Evolutionary conservation across 495 filamentous ascomycete genomes (phyloP), one percentile per base, ranked within the genome.

Genomic region (Aspergillus conjunctus): DNA sequence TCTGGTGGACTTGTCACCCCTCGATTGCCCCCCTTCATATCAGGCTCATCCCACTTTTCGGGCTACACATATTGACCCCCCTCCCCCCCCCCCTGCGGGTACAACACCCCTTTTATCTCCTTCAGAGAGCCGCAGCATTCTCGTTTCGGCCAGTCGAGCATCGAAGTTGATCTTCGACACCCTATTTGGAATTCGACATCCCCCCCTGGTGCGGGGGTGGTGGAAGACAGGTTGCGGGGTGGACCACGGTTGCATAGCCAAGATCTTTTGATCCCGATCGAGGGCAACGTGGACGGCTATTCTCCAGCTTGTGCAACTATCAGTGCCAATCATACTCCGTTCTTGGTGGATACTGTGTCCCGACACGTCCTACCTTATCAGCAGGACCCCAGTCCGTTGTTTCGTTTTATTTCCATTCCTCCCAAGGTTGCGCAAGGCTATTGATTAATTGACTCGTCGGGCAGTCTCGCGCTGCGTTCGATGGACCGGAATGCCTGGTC

Each of bases 251-350:
- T 65, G 59, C 65, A 64, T 61, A 58, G 56, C 62, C 62, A 68
- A 61, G 60, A 68, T 63, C 59, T 59, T n/a, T 18, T 60, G 62
- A 62, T 64, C 60, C 56, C 57, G 57, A 62, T 60, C 56, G 55
- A 62, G 58, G 30, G 50, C 56, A 68, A 65, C 62, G 66, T 68
- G 66, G 57, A 68, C 54, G 31, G 14, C 21, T 37, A 26, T 54
- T 57, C 44, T 32, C 43, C 31, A 26, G 41, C 34, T 43, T 56
- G 45, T 65, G 48, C 54, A 37, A 61, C 56, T 17, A 41, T 52
- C 53, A 39, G 48, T 65, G 43, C 66, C 60, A 65, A 65, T 65
- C 57, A 61, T 31, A 17, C 32, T 41, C 49, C 56, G 12, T 31
- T 32, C 21, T n/a, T 17, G 7, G 44, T 45, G 31, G 41, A 49